A percentile compares a stretch with the other conserved stretches of the same genome.
phyloP scores from a whole-genome alignment of 2,329 filamentous ascomycete species.

The Trichocomaceae sp. region DNA sequence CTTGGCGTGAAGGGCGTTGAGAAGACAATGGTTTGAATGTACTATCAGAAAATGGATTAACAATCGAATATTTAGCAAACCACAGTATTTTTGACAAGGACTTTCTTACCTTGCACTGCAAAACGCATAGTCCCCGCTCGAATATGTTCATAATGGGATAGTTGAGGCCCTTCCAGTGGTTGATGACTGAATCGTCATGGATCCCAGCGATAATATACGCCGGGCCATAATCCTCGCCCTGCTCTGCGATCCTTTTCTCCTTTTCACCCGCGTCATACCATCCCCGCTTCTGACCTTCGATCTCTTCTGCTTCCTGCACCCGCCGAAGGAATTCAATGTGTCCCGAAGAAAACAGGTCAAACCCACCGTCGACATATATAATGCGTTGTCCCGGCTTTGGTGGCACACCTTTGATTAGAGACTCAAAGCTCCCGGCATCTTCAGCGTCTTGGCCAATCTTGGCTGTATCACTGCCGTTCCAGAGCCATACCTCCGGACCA shows the following conservation, averaged over 20 bases:
- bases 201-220: conserved; percentile 88
- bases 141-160: conserved; percentile 99
- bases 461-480: conserved; percentile 46
- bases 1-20: conserved; percentile 82
- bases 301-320: conserved; percentile 67
- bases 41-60: conserved; percentile 46
- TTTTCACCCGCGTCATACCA: conserved; percentile 67
- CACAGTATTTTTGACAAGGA: background rate
- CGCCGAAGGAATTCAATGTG: conserved; percentile 89
- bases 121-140: conserved; percentile 86
- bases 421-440: conserved; percentile 59
- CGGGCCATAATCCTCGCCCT: conserved; percentile 68
- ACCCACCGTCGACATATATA: conserved; percentile 93
- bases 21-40: conserved; percentile 81
- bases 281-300: conserved; percentile 58
- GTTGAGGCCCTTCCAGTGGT: conserved; percentile 93
- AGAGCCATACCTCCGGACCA: conserved; percentile 80
- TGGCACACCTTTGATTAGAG: conserved; percentile 63
- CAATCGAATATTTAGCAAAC: background rate
- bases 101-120: conserved; percentile 75
- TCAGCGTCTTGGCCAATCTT: conserved; percentile 40
- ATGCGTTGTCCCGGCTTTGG: conserved; percentile 73
- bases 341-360: conserved; percentile 91
- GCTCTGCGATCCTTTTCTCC: conserved; percentile 55
- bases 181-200: conserved; percentile 92